phyloP scores from a whole-genome alignment of 1,139 yeast genomes.

The Geotrichum restrictum region DNA sequence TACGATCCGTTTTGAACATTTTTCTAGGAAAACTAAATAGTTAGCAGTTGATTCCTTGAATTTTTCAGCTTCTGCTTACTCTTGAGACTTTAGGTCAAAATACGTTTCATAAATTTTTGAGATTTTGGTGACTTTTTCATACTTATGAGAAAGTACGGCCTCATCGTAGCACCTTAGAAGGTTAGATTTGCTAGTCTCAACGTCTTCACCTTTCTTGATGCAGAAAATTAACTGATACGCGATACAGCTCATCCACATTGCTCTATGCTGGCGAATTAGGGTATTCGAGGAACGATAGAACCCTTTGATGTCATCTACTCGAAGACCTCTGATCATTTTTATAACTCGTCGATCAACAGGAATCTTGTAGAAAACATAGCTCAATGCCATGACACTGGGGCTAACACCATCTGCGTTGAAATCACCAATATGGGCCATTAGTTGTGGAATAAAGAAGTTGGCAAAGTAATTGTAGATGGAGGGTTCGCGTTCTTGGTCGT shows the following conservation, averaged over 20 bases:
- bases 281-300: conserved; percentile 2
- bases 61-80: conserved; percentile 1
- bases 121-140: conserved; percentile 8
- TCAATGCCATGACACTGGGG: conserved; percentile 6
- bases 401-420: background rate
- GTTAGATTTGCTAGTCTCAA: conserved; percentile 5
- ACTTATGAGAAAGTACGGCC: conserved; percentile 8
- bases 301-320: conserved; percentile 1
- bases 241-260: conserved; percentile 15
- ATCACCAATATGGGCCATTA: background rate
- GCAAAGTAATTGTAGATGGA: conserved; percentile 5
- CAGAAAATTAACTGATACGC: conserved; percentile 10
- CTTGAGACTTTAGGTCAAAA: conserved; percentile 13
- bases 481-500: conserved; percentile 15
- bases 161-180: conserved; percentile 13
- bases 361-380: conserved; percentile 13
- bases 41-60: background rate
- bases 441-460: conserved; percentile 10
- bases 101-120: conserved; percentile 11
- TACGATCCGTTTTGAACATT: conserved; percentile 11
- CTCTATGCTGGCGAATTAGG: conserved; percentile 13
- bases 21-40: background rate
- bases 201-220: conserved; percentile 11
- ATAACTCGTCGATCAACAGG: conserved; percentile 11
- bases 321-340: background rate